Conservation (phyloP, 2,329 filamentous ascomycete genomes). For the Calonectria honghensis region DNA sequence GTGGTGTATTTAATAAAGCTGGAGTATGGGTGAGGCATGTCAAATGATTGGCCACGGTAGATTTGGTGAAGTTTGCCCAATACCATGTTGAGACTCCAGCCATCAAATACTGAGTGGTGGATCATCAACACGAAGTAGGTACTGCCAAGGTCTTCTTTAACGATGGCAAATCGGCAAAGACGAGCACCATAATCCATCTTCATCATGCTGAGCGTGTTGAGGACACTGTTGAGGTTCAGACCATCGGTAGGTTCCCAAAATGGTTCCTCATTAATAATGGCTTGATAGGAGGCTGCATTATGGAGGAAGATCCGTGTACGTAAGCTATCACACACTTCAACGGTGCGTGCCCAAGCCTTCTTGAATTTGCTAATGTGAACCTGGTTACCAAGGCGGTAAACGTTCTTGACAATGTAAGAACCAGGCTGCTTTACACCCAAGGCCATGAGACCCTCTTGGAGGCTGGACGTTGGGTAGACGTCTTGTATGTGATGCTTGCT, state of each 20-base stretch:
- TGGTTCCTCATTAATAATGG: not conserved
- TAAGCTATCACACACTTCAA: conserved; percentile 10
- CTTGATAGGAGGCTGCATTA: not conserved
- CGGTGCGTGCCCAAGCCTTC: conserved; percentile 8
- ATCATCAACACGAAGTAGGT: conserved; percentile 19
- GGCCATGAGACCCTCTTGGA: conserved; percentile 33
- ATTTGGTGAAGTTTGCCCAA: conserved; percentile 12
- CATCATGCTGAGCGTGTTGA: not conserved
- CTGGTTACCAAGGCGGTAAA: conserved; percentile 3
- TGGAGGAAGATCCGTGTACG: conserved; percentile 13
- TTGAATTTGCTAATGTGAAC: conserved; percentile 1
- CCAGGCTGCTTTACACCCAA: conserved; percentile 26
- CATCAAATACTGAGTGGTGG: conserved; percentile 31
- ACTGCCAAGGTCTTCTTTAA: not conserved
- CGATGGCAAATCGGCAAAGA: conserved; percentile 12
- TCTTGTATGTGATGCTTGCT: not conserved
- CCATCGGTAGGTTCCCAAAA: conserved; percentile 24
- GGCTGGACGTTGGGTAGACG: conserved; percentile 13
- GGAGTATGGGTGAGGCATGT: conserved; percentile 9
- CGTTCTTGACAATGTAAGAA: conserved; percentile 26
- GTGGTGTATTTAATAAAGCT: conserved; percentile 31
- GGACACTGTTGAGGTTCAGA: not conserved
- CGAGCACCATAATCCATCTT: conserved; percentile 26
- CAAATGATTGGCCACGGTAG: conserved; percentile 11
- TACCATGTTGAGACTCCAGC: conserved; percentile 24